Conservation (phyloP, 768 basidiomycete genomes). For the Rhizopogon sp. region DNA sequence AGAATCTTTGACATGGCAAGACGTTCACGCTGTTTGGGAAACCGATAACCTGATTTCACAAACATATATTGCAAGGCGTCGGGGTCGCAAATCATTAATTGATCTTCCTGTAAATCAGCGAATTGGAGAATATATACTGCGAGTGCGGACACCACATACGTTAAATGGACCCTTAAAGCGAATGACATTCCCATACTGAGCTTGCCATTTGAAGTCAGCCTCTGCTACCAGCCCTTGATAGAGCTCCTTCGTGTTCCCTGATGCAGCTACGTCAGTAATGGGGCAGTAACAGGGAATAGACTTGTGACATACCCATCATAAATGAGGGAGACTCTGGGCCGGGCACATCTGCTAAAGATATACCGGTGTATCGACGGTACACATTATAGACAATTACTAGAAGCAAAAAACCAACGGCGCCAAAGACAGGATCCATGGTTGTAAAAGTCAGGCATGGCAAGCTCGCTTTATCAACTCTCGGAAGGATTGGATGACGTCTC, state of each 20-base stretch:
- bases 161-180: too few species aligned
- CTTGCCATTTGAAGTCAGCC: slow-evolving; percentile 14
- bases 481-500: too few species aligned
- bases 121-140: slow-evolving; percentile 2
- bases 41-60: too few species aligned
- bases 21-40: slow-evolving; percentile 21
- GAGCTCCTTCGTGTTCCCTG: slow-evolving; percentile 25
- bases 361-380: neutral
- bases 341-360: slow-evolving; percentile 11
- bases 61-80: too few species aligned
- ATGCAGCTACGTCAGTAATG: slow-evolving; percentile 9
- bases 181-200: too few species aligned
- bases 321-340: slow-evolving; percentile 18
- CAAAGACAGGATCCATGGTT: slow-evolving; percentile 9
- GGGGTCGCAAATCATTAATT: slow-evolving; percentile 39
- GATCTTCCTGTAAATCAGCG: slow-evolving; percentile 31
- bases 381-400: slow-evolving; percentile 6
- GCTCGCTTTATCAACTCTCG: neutral
- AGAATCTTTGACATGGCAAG: slow-evolving; percentile 10
- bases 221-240: slow-evolving; percentile 16
- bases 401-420: neutral
- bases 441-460: neutral
- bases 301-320: slow-evolving; percentile 5
- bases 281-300: neutral
- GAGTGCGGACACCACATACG: too few species aligned